Evolutionary conservation across 331 rosid species (phyloP).

Genomic region (Phaseolus coccineus): DNA sequence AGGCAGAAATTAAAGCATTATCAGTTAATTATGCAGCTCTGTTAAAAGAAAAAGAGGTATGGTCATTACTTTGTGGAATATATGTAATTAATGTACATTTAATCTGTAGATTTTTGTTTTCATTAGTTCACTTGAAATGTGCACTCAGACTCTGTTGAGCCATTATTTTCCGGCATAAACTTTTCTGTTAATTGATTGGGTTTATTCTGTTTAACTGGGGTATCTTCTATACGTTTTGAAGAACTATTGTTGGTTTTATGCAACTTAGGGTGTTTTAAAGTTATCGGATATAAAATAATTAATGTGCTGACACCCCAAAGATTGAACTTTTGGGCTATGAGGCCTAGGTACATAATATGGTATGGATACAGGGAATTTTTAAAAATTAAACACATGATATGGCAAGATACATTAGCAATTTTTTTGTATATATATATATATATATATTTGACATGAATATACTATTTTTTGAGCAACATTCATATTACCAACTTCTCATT

Average conservation of each 20-base stretch:
- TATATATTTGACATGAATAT: neutral
- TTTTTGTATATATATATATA: too few relatives aligned
- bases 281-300: neutral
- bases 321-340: neutral
- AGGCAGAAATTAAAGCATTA: constrained; percentile 79
- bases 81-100: neutral
- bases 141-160: constrained; percentile 4
- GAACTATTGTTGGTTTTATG: constrained; percentile 10
- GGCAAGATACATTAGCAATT: neutral
- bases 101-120: neutral
- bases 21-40: constrained; percentile 79
- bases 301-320: neutral
- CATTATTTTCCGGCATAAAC: neutral
- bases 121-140: constrained; percentile 5
- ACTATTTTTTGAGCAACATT: neutral
- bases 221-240: constrained; percentile 2
- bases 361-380: neutral
- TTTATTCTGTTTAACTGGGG: constrained; percentile 6
- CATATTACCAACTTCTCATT: neutral
- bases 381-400: neutral
- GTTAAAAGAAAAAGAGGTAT: constrained; percentile 84
- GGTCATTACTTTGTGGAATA: constrained; percentile 3
- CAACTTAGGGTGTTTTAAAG: neutral
- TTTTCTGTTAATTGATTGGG: constrained; percentile 7
- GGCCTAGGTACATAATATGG: neutral